Percentiles rank a stretch among this genome's conserved stretches.
These are phyloP conservation scores for Plicaturopsis crispa DNA, from an alignment of 768 basidiomycete genomes.

Conservation along the genomic window DNA sequence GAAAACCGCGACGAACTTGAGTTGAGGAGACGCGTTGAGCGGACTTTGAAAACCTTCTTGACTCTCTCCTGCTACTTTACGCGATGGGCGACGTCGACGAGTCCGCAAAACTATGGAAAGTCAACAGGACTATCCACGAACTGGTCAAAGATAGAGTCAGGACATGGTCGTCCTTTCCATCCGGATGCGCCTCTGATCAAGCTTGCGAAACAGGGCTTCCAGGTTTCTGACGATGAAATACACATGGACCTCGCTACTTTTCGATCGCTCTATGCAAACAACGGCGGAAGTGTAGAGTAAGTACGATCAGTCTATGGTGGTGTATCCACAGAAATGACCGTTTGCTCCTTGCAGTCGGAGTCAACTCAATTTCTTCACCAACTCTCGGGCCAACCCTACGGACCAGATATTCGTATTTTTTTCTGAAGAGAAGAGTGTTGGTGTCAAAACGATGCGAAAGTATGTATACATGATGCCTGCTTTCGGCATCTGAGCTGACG, in stretches of 20 bases:
- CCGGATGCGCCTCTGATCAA: conserved; percentile 16
- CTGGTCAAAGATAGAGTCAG: conserved; percentile 90
- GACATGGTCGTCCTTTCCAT: conserved; percentile 3
- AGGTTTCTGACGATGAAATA: conserved; percentile 92
- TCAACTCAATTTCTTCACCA: conserved; percentile 87
- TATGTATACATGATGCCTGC: conserved; percentile 29
- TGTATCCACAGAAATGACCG: too few species aligned
- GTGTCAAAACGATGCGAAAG: conserved; percentile 98
- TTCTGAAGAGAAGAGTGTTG: conserved; percentile 91
- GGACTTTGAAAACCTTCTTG: conserved; percentile 49
- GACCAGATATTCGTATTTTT: conserved; percentile 94
- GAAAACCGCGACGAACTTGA: background rate
- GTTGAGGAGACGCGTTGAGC: conserved; percentile 16
- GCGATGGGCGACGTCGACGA: conserved; percentile 71
- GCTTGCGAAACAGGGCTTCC: conserved; percentile 63
- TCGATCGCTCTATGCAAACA: conserved; percentile 62
- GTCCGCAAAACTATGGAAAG: conserved; percentile 88
- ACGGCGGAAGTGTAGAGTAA: conserved; percentile 78
- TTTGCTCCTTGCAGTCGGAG: conserved; percentile 54
- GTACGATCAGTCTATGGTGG: conserved; percentile 21
- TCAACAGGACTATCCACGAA: conserved; percentile 94
- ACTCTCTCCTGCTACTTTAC: conserved; percentile 13
- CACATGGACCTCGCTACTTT: conserved; percentile 81
- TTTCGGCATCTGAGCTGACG: conserved; percentile 1
- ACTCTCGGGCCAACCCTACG: conserved; percentile 50